Evolutionary conservation across 495 filamentous ascomycete species (phyloP), one percentile per base, ranked within the genome.

Genomic region (Penicillium lagena): DNA sequence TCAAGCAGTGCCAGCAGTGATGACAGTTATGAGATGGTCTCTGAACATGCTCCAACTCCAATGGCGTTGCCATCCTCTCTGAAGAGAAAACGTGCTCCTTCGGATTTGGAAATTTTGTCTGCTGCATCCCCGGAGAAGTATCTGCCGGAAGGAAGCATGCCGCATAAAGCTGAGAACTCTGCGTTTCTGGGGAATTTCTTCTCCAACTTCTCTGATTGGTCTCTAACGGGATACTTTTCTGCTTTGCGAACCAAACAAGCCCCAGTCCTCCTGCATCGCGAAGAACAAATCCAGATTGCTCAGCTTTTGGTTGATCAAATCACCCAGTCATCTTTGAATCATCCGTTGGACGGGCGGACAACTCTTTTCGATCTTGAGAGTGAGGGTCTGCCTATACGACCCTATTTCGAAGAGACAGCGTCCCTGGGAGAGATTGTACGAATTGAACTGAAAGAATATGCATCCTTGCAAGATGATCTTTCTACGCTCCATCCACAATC

Each of bases 231-330:
- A 13, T 71, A 68, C 42, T 73, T 73, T 31, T 70, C 68, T 29
- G 43, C 65, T 7, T 50, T 59, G 12, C 62, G 63, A 35, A 61
- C 51, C 33, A 62, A 56, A 35, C 46, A 63, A 36, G 50, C 59
- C 3, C 68, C 67, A 0, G 52, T 63, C 7, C 55, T 70, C 13
- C 43, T 52, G 28, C 54, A 60, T 28, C 65, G 55, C 28, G 67
- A 73, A 46, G 57, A 68, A 30, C 60, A 73, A 17, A 58, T 72
- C 17, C 60, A 67, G 39, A 54, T 74, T 39, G 73, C 72, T 4
- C 74, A 78, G 40, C 41, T 76, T 17, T 41, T 76, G 12, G 67
- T 67, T 15, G 73, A 76, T 37, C 74, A 78, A 52, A 46, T 72
- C 43, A 69, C 67, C 7, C 71, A 72, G 46, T 72, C 68, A n/a